A percentile compares a stretch with the other conserved stretches of the same genome.
phyloP scores from a whole-genome alignment of 2,329 filamentous ascomycete genomes.

The Colletotrichum chrysophilum region DNA sequence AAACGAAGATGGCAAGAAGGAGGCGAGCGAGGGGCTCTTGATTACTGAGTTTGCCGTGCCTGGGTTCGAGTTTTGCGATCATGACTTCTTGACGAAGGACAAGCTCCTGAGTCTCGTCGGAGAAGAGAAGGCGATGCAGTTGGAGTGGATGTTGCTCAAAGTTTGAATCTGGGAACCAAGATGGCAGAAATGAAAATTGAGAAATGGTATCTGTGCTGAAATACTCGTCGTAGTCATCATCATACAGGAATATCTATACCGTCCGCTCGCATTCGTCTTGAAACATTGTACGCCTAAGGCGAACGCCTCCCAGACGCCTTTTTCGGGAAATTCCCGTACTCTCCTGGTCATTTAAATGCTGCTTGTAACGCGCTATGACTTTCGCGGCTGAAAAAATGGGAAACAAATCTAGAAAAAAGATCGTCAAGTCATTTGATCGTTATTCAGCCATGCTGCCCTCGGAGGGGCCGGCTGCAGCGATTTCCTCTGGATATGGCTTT shows the following conservation, averaged over 20 bases:
- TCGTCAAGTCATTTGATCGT: background rate
- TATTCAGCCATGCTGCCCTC: background rate
- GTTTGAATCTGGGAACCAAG: background rate
- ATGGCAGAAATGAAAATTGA: background rate
- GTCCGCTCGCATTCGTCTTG: background rate
- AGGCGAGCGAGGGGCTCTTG: conserved; percentile 56
- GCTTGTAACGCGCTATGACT: background rate
- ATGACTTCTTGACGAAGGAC: conserved; percentile 66
- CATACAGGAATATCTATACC: background rate
- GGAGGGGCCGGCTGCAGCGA: background rate
- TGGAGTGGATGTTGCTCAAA: conserved; percentile 50
- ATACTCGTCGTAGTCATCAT: background rate
- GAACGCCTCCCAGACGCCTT: background rate
- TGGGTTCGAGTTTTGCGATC: conserved; percentile 70
- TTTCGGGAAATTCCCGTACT: background rate
- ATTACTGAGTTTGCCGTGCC: conserved; percentile 73
- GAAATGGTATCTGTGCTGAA: background rate
- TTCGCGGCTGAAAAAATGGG: background rate
- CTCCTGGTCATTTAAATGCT: background rate
- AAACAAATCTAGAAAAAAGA: background rate
- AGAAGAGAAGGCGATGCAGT: conserved; percentile 49
- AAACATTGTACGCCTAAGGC: background rate
- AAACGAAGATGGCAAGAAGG: conserved; percentile 37
- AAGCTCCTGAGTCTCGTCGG: conserved; percentile 58
- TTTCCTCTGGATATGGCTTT: conserved; percentile 48